Percentiles rank a stretch among this genome's conserved stretches.
phyloP scores from a whole-genome alignment of 2,329 filamentous ascomycete species.

The Colletotrichum endophyticum region DNA sequence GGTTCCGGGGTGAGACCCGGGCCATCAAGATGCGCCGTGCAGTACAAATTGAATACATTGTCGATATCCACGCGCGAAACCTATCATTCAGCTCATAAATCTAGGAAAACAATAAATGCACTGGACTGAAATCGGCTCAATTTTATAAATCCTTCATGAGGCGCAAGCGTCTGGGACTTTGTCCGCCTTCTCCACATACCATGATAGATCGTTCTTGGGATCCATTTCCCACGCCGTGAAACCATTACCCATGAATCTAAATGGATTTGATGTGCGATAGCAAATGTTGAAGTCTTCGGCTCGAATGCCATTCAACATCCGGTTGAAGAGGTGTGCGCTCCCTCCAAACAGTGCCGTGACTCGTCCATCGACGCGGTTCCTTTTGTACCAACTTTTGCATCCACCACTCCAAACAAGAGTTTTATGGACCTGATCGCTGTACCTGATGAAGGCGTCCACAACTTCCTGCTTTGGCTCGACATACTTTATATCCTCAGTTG shows the following conservation, averaged over 20 bases:
- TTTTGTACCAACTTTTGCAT: slow-evolving; percentile 55
- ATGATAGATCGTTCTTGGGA: slow-evolving; percentile 30
- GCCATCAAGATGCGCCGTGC: background rate
- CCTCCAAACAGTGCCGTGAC: slow-evolving; percentile 51
- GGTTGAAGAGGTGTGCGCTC: slow-evolving; percentile 40
- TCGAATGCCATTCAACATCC: slow-evolving; percentile 41
- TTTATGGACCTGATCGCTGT: slow-evolving; percentile 47
- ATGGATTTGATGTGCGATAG: slow-evolving; percentile 48
- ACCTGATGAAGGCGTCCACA: slow-evolving; percentile 39
- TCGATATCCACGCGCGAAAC: background rate
- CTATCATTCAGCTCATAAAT: background rate
- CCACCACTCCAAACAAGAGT: slow-evolving; percentile 42
- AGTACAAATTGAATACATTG: background rate
- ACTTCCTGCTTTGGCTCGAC: slow-evolving; percentile 37
- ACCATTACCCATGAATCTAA: slow-evolving; percentile 54
- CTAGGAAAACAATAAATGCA: background rate
- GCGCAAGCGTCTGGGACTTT: background rate
- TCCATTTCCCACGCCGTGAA: slow-evolving; percentile 44
- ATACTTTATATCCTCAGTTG: slow-evolving; percentile 28
- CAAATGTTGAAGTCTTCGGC: slow-evolving; percentile 53
- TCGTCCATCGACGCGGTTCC: slow-evolving; percentile 42
- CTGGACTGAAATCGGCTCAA: background rate
- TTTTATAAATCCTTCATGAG: background rate
- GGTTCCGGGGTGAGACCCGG: background rate
- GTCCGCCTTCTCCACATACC: slow-evolving; percentile 26